These are phyloP conservation scores for Miamiensis avidus DNA, from an alignment of 169 alveolate species.

Conservation along the genomic window DNA sequence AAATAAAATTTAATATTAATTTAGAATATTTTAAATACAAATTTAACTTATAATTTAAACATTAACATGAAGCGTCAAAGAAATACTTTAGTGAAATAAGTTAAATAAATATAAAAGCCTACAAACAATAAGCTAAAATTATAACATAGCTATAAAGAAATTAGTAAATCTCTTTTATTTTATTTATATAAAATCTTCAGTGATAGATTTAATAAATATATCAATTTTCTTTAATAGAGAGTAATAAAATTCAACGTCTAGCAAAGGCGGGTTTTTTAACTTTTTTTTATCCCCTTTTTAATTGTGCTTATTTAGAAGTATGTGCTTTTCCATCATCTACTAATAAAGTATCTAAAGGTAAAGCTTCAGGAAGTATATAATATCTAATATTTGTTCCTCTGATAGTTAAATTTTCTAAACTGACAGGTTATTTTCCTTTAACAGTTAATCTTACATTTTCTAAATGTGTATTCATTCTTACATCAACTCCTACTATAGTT, in stretches of 20 bases:
- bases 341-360: slow-evolving; percentile 94
- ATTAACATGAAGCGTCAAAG: too few species aligned
- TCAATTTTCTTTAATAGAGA: too few species aligned
- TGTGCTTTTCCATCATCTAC: slow-evolving; percentile 93
- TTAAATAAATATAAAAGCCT: too few species aligned
- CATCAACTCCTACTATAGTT: slow-evolving; percentile 96
- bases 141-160: too few species aligned
- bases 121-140: too few species aligned
- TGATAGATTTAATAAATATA: too few species aligned
- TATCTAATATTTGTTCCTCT: slow-evolving; percentile 96
- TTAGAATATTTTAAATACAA: too few species aligned
- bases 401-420: slow-evolving; percentile 93
- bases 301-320: slow-evolving; percentile 33
- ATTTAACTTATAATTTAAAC: too few species aligned
- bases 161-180: too few species aligned
- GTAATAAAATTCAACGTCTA: slow-evolving; percentile 29
- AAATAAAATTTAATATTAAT: too few species aligned
- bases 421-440: slow-evolving; percentile 92
- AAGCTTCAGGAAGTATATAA: slow-evolving; percentile 94
- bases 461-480: slow-evolving; percentile 98
- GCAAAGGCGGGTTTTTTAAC: slow-evolving; percentile 43
- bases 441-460: slow-evolving; percentile 96
- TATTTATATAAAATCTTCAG: too few species aligned
- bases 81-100: too few species aligned
- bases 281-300: slow-evolving; percentile 45